A percentile compares a stretch with the other conserved stretches of the same genome.
Conservation (phyloP, 306 rosid genomes). For the Glycine tomentella region DNA sequence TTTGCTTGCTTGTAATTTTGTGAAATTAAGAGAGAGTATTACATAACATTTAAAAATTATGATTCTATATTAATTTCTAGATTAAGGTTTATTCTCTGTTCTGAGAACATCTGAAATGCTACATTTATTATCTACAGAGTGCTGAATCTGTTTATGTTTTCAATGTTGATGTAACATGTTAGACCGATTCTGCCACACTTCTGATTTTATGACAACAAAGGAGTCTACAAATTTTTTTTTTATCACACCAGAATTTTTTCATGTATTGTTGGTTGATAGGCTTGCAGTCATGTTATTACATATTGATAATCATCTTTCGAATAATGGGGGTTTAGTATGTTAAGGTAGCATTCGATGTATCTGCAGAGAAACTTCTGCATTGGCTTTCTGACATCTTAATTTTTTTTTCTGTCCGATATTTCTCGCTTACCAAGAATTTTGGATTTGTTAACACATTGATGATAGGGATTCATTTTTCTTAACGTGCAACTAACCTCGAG, state of each 20-base stretch:
- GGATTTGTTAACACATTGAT: background rate
- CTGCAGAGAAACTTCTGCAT: background rate
- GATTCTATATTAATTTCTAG: background rate
- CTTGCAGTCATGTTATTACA: background rate
- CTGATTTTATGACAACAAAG: background rate
- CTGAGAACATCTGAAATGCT: conserved; percentile 22
- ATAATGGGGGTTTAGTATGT: background rate
- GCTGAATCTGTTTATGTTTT: conserved; percentile 5
- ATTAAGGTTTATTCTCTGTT: background rate
- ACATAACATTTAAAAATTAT: background rate
- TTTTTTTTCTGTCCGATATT: background rate
- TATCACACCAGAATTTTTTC: background rate
- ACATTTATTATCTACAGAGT: background rate
- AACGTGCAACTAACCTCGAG: background rate
- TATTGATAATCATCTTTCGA: conserved; percentile 3
- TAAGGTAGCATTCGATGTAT: conserved; percentile 1
- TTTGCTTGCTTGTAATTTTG: conserved; percentile 24
- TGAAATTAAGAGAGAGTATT: background rate
- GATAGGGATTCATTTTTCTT: conserved; percentile 18
- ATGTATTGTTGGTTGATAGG: conserved; percentile 10
- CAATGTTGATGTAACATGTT: background rate
- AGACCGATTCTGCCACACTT: background rate
- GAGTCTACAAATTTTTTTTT: background rate
- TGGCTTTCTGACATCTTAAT: background rate
- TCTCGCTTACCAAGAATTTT: background rate